These are phyloP conservation scores for Asterionellopsis glacialis DNA, from an alignment of 108 stramenopile genomes.

Conservation along the genomic window DNA sequence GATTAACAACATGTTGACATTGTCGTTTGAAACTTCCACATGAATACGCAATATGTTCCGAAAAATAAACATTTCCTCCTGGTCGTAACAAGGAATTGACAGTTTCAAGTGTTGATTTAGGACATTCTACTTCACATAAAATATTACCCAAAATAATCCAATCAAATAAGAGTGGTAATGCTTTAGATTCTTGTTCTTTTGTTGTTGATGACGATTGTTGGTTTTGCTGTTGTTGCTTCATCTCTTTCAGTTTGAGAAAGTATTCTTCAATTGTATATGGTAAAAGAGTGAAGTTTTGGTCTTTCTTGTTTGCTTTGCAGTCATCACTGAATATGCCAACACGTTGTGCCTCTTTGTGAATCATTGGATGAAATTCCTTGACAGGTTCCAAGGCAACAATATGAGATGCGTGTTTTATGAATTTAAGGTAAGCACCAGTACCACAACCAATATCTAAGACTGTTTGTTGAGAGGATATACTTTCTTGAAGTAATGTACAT, in stretches of 20 bases:
- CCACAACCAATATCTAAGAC: constrained; percentile 36
- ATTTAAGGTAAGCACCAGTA: constrained; percentile 24
- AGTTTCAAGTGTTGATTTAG: constrained; percentile 6
- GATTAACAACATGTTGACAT: constrained; percentile 22
- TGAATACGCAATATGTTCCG: constrained; percentile 21
- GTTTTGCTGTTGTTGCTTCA: neutral
- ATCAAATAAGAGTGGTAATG: constrained; percentile 9
- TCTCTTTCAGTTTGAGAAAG: neutral
- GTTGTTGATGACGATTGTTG: neutral
- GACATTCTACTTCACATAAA: constrained; percentile 28
- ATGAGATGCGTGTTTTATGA: constrained; percentile 6
- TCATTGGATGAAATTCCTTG: constrained; percentile 8
- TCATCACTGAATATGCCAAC: neutral
- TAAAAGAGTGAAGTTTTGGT: constrained; percentile 1
- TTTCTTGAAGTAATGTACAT: too few species aligned
- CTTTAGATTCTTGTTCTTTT: too few species aligned
- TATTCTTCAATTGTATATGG: constrained; percentile 2
- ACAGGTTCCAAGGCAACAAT: constrained; percentile 30
- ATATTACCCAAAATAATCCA: constrained; percentile 36
- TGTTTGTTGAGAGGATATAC: too few species aligned
- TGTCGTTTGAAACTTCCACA: constrained; percentile 6
- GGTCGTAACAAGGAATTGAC: constrained; percentile 10
- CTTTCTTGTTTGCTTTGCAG: neutral
- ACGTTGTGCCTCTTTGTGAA: constrained; percentile 9
- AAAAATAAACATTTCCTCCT: constrained; percentile 29